Conservation (phyloP, 371 early-diverging fungal genomes). For the Polyrhizophydium stewartii region DNA sequence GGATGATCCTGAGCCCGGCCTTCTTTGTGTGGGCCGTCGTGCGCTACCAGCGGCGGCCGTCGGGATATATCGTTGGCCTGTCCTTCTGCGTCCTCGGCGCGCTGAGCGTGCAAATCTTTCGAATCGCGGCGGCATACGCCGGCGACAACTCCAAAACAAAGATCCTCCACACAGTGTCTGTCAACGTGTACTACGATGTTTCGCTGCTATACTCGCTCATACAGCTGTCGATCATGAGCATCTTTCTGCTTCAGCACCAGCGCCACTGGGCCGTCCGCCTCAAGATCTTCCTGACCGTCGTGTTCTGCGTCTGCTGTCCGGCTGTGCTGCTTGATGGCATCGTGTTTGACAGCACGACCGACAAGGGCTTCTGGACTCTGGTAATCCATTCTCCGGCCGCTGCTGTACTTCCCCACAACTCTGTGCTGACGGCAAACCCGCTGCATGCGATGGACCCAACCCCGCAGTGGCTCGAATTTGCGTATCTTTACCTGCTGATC, state of each 20-base stretch:
- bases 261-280: not conserved
- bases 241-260: not conserved
- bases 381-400: not conserved
- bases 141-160: not conserved
- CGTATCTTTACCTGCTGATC: not conserved
- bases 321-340: not conserved
- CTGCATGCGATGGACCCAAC: too few species aligned
- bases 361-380: too few species aligned
- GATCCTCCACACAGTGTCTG: not conserved
- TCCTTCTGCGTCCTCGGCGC: not conserved
- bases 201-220: not conserved
- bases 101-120: not conserved
- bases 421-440: too few species aligned
- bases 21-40: not conserved
- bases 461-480: constrained; percentile 1
- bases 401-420: too few species aligned
- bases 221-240: not conserved
- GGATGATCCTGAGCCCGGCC: not conserved
- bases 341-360: too few species aligned
- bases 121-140: not conserved
- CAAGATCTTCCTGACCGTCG: not conserved
- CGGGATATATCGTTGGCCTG: not conserved
- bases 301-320: not conserved
- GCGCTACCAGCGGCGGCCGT: not conserved
- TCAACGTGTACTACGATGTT: not conserved